Percentiles rank a stretch among this genome's conserved stretches.
Evolutionary conservation across 1,284 basidiomycete genomes (phyloP).

Genomic region (Prillingera fragicola): DNA sequence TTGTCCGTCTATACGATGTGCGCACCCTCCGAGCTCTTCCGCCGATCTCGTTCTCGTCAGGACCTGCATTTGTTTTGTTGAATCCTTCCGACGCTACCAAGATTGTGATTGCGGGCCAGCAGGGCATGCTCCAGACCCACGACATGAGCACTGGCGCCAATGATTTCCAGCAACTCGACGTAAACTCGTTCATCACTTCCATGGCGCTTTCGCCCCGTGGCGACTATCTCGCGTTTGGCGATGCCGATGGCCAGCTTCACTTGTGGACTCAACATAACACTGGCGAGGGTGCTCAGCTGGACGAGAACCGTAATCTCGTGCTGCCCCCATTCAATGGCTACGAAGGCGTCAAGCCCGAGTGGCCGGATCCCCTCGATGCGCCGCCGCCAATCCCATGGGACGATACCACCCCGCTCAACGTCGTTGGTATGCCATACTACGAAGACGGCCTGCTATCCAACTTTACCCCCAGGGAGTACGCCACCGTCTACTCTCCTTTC

Average conservation of each 20-base stretch:
- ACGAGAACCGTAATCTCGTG: conserved; percentile 29
- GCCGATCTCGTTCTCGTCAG: conserved; percentile 80
- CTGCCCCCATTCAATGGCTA: conserved; percentile 77
- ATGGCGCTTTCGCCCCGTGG: conserved; percentile 78
- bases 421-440: conserved; percentile 87
- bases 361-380: conserved; percentile 69
- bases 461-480: conserved; percentile 53
- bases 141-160: conserved; percentile 69
- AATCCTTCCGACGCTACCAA: conserved; percentile 74
- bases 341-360: conserved; percentile 70
- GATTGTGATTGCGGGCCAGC: conserved; percentile 72
- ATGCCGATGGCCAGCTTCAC: conserved; percentile 79
- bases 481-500: conserved; percentile 49
- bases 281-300: conserved; percentile 52
- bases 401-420: conserved; percentile 79
- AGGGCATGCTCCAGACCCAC: conserved; percentile 83
- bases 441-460: conserved; percentile 70
- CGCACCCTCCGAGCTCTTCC: conserved; percentile 68
- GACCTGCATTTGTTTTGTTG: conserved; percentile 78
- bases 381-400: conserved; percentile 73
- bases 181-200: conserved; percentile 69
- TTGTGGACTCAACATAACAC: conserved; percentile 70
- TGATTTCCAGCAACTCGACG: conserved; percentile 54
- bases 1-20: conserved; percentile 89
- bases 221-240: conserved; percentile 87